Percentiles rank a stretch among this genome's conserved stretches.
phyloP scores from a whole-genome alignment of 345 rosid species.

The Populus deltoides region DNA sequence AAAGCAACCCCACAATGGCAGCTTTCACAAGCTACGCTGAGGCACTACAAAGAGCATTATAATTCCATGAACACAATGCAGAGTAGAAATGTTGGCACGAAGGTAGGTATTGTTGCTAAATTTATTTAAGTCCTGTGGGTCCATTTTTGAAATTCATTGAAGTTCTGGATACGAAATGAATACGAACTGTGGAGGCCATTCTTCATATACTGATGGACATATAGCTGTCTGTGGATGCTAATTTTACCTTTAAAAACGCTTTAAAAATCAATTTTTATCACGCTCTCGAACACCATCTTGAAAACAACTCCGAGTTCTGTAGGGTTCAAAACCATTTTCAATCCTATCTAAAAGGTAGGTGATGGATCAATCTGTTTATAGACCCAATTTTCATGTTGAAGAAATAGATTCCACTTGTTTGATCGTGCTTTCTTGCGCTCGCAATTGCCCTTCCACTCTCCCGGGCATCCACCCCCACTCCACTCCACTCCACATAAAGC shows the following conservation, averaged over 20 bases:
- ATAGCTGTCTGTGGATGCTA: not conserved
- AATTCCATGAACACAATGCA: not conserved
- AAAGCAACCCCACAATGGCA: slow-evolving; percentile 15
- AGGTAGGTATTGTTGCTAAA: not conserved
- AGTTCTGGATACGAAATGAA: not conserved
- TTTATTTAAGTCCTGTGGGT: not conserved
- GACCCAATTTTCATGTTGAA: not conserved
- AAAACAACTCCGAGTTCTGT: not conserved
- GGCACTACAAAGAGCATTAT: not conserved
- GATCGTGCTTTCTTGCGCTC: not conserved
- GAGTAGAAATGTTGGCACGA: not conserved
- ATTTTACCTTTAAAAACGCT: not conserved
- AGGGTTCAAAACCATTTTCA: not conserved
- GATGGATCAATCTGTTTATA: not conserved
- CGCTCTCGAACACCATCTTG: no score
- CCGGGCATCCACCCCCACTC: not conserved
- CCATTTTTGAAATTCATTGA: not conserved
- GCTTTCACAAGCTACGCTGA: not conserved
- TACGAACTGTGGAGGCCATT: not conserved
- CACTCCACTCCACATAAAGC: no score
- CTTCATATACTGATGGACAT: not conserved
- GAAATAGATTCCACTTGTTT: not conserved
- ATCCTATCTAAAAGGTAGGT: not conserved
- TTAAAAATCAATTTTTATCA: no score
- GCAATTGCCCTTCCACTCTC: not conserved